These are phyloP conservation scores for Begonia peltatifolia DNA, from an alignment of 306 rosid genomes.

Conservation along the genomic window DNA sequence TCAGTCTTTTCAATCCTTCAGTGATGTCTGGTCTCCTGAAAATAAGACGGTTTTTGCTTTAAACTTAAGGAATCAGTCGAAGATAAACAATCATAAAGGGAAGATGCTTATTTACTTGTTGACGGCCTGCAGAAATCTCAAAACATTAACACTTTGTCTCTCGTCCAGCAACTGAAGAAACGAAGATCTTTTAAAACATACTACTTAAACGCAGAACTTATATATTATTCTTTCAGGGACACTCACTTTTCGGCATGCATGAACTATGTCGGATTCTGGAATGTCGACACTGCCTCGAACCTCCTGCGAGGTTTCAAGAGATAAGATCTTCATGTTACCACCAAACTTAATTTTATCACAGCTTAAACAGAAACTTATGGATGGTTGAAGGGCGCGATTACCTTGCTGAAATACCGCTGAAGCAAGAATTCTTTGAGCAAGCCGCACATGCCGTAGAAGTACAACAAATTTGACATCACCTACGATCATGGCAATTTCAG, in stretches of 20 bases:
- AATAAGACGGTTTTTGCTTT: constrained; percentile 13
- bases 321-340: too few relatives aligned
- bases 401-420: constrained; percentile 93
- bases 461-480: constrained; percentile 71
- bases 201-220: neutral
- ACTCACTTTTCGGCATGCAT: constrained; percentile 81
- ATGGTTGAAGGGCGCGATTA: constrained; percentile 15
- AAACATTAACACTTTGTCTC: constrained; percentile 65
- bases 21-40: constrained; percentile 76
- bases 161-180: constrained; percentile 58
- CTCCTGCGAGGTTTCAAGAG: constrained; percentile 31
- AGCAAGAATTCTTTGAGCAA: constrained; percentile 75
- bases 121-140: constrained; percentile 60
- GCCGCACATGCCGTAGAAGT: constrained; percentile 78
- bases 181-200: neutral
- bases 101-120: constrained; percentile 32
- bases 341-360: too few relatives aligned
- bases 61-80: neutral
- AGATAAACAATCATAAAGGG: neutral
- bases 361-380: too few relatives aligned
- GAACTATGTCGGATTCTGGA: constrained; percentile 85
- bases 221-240: neutral
- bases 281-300: constrained; percentile 69
- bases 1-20: constrained; percentile 48
- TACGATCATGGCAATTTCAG: constrained; percentile 10